phyloP scores from a whole-genome alignment of 192 early-diverging fungal genomes.

The Podila verticillata region DNA sequence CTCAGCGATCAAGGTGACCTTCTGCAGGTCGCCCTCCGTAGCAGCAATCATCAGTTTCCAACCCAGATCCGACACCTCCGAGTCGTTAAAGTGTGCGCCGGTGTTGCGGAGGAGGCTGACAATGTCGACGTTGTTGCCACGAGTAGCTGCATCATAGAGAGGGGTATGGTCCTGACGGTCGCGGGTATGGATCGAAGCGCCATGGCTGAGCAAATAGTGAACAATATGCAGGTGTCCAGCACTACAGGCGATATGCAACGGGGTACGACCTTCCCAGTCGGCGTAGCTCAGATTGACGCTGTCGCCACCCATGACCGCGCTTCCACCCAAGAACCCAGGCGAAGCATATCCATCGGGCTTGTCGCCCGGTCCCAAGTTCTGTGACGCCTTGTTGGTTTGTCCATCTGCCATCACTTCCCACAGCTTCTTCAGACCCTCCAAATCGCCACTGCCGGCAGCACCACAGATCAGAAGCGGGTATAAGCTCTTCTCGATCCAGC shows the following conservation, averaged over 20 bases:
- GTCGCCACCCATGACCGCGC: constrained; percentile 26
- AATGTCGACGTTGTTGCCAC: constrained; percentile 67
- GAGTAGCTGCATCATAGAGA: constrained; percentile 81
- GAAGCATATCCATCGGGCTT: background rate
- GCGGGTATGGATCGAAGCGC: constrained; percentile 90
- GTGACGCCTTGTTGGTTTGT: constrained; percentile 16
- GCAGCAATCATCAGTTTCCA: constrained; percentile 55
- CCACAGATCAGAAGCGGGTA: constrained; percentile 89
- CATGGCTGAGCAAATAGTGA: constrained; percentile 80
- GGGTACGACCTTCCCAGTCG: constrained; percentile 70
- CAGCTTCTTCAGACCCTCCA: constrained; percentile 78
- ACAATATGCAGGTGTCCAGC: constrained; percentile 79
- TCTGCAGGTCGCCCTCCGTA: constrained; percentile 25
- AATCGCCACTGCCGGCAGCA: constrained; percentile 84
- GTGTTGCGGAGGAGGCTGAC: constrained; percentile 76
- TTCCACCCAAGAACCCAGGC: constrained; percentile 36
- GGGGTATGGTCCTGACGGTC: constrained; percentile 92
- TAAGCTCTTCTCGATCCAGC: constrained; percentile 78
- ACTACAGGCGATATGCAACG: constrained; percentile 87
- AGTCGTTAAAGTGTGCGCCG: constrained; percentile 91
- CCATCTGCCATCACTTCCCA: constrained; percentile 56
- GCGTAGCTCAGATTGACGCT: constrained; percentile 14
- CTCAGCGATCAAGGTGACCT: constrained; percentile 42
- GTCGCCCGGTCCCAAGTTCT: constrained; percentile 15
- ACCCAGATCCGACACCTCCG: constrained; percentile 79